phyloP scores from a whole-genome alignment of 2,329 filamentous ascomycete genomes.

The Penicillium sp. region DNA sequence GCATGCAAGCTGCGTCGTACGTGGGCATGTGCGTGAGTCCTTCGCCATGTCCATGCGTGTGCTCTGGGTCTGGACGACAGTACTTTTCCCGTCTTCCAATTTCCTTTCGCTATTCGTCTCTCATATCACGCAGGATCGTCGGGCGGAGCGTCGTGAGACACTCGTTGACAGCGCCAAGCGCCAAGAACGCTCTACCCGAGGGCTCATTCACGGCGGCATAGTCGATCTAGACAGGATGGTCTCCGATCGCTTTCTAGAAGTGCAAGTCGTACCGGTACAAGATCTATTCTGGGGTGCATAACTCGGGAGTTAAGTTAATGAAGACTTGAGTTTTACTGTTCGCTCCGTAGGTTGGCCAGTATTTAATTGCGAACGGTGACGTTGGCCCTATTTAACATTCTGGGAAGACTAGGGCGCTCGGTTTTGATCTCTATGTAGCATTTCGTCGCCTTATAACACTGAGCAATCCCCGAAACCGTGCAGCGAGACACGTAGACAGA shows the following conservation, averaged over 20 bases:
- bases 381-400: too few relatives aligned
- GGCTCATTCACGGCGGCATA: not conserved
- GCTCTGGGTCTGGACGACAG: not conserved
- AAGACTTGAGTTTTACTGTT: too few relatives aligned
- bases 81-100: not conserved
- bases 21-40: not conserved
- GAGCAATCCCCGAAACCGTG: too few relatives aligned
- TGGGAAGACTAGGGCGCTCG: too few relatives aligned
- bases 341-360: too few relatives aligned
- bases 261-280: not conserved
- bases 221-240: not conserved
- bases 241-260: not conserved
- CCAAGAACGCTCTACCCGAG: slow-evolving; percentile 4
- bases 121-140: not conserved
- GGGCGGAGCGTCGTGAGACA: not conserved
- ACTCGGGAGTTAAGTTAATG: too few relatives aligned
- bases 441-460: too few relatives aligned
- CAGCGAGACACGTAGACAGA: too few relatives aligned
- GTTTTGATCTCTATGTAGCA: too few relatives aligned
- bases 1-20: not conserved
- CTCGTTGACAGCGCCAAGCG: slow-evolving; percentile 3
- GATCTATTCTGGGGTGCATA: not conserved
- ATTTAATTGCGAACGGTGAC: too few relatives aligned
- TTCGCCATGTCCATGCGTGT: not conserved
- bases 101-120: not conserved